phyloP scores from a whole-genome alignment of 2,329 filamentous ascomycete genomes.

The Trichoderma afroharzianum region DNA sequence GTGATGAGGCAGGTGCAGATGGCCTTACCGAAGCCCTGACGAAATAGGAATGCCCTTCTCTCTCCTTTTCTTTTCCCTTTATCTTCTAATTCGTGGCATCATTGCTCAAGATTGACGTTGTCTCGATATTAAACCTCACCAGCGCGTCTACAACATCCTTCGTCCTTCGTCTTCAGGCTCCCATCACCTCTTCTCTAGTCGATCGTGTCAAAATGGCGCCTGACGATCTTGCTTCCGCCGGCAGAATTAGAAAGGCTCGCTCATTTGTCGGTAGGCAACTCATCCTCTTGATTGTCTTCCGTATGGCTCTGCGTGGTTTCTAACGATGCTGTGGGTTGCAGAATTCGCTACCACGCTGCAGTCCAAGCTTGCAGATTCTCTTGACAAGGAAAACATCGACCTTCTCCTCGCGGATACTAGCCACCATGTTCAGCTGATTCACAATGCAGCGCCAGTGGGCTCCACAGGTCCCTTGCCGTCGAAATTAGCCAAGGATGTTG shows the following conservation, averaged over 20 bases:
- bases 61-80: not conserved
- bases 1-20: not conserved
- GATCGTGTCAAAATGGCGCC: slow-evolving; percentile 21
- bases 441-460: slow-evolving; percentile 14
- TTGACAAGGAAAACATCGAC: slow-evolving; percentile 41
- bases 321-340: slow-evolving; percentile 13
- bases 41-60: not conserved
- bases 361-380: slow-evolving; percentile 21
- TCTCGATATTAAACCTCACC: not conserved
- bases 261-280: slow-evolving; percentile 19
- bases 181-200: not conserved
- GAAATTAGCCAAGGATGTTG: slow-evolving; percentile 42
- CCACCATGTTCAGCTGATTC: slow-evolving; percentile 26
- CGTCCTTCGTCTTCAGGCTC: not conserved
- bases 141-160: no score
- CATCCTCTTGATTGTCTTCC: not conserved
- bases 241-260: slow-evolving; percentile 25
- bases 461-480: not conserved
- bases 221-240: slow-evolving; percentile 16
- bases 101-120: not conserved
- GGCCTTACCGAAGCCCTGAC: not conserved
- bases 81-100: not conserved
- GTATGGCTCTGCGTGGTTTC: not conserved
- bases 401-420: slow-evolving; percentile 31
- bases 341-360: slow-evolving; percentile 30